Evolutionary conservation across 2,329 filamentous ascomycete genomes (phyloP).

Genomic region (Trichoderma atroviride): DNA sequence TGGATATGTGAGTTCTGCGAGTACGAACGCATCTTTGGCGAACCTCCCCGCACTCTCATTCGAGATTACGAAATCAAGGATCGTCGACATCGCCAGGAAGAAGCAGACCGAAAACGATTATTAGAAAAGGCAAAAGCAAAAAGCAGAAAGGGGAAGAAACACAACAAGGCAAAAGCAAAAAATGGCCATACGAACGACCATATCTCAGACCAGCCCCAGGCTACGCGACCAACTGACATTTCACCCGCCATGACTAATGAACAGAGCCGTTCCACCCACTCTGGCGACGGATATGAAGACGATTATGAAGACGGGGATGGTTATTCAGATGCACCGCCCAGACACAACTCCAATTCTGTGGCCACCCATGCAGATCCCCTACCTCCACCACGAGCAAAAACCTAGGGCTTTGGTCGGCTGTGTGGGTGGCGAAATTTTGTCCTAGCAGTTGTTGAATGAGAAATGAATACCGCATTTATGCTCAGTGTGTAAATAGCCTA

Average conservation of each 20-base stretch:
- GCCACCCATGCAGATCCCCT: constrained; percentile 7
- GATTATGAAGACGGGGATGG: constrained; percentile 38
- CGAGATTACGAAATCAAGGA: constrained; percentile 94
- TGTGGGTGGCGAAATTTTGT: not conserved
- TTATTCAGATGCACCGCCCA: constrained; percentile 32
- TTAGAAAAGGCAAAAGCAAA: constrained; percentile 95
- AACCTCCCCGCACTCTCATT: constrained; percentile 80
- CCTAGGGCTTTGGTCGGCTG: constrained; percentile 13
- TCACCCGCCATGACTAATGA: constrained; percentile 32
- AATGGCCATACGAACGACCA: constrained; percentile 33
- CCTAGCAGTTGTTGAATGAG: constrained; percentile 4
- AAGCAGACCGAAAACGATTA: constrained; percentile 82
- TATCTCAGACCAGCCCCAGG: constrained; percentile 32
- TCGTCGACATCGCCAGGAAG: constrained; percentile 76
- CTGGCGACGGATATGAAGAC: constrained; percentile 46
- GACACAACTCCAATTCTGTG: constrained; percentile 10
- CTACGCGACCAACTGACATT: constrained; percentile 32
- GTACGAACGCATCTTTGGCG: constrained; percentile 94
- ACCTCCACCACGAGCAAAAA: constrained; percentile 21
- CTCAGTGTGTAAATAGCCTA: not conserved
- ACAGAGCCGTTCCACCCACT: constrained; percentile 44
- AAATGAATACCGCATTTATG: constrained; percentile 1
- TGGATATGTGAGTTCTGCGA: constrained; percentile 99
- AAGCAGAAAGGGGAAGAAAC: constrained; percentile 85
- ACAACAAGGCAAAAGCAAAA: constrained; percentile 56